Percentiles rank a stretch among this genome's conserved stretches.
Evolutionary conservation across 2,329 filamentous ascomycete species (phyloP).

Genomic region (Neopestalotiopsis rosae): DNA sequence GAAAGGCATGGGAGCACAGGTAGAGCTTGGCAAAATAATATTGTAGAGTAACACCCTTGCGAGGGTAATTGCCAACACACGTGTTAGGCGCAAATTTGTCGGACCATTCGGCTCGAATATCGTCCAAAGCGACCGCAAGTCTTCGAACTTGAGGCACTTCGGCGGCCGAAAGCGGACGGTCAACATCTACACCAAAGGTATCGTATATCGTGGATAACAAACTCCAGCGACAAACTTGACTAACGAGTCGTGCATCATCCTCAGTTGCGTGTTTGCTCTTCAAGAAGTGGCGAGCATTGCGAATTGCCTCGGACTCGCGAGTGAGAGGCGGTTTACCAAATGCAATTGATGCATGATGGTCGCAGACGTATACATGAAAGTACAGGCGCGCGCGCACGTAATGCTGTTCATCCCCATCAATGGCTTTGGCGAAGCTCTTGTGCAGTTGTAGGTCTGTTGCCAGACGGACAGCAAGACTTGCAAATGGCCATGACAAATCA

Average conservation of each 20-base stretch:
- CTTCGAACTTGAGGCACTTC: constrained; percentile 26
- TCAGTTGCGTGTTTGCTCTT: constrained; percentile 19
- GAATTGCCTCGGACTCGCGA: constrained; percentile 20
- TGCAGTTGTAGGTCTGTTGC: constrained; percentile 63
- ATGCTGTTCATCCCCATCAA: constrained; percentile 50
- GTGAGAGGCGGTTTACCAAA: constrained; percentile 42
- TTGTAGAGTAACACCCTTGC: constrained; percentile 37
- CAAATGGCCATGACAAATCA: constrained; percentile 61
- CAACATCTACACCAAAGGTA: constrained; percentile 20
- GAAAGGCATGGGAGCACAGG: constrained; percentile 37
- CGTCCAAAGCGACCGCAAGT: constrained; percentile 29
- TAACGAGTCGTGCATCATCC: constrained; percentile 24
- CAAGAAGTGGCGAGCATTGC: constrained; percentile 19
- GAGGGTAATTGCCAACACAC: constrained; percentile 39
- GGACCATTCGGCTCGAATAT: constrained; percentile 28
- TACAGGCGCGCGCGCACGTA: constrained; percentile 63
- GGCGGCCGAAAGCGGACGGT: constrained; percentile 21
- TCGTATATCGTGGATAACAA: constrained; percentile 23
- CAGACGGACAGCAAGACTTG: constrained; percentile 62
- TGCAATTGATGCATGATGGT: constrained; percentile 69
- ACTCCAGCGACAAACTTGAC: constrained; percentile 25
- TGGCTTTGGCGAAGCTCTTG: constrained; percentile 55
- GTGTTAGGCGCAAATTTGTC: constrained; percentile 29
- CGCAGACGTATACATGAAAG: constrained; percentile 69
- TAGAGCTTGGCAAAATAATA: constrained; percentile 41